These are phyloP conservation scores for Penicillium angulare DNA, from an alignment of 495 filamentous ascomycete species.

Conservation along the genomic window DNA sequence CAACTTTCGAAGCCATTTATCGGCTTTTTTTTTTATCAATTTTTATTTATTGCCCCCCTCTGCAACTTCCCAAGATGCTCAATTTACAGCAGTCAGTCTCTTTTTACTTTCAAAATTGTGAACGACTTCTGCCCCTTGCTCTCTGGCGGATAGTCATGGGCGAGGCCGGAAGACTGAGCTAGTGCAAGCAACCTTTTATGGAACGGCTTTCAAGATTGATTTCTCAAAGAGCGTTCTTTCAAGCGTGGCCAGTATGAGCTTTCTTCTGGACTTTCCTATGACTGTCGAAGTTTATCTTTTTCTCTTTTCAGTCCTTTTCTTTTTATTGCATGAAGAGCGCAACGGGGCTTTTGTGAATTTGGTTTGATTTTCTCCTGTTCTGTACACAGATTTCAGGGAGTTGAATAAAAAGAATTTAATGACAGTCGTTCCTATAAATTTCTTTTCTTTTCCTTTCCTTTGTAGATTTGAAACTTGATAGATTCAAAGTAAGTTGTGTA, in stretches of 20 bases:
- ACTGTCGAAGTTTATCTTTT: constrained; percentile 13
- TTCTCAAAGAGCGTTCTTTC: not conserved
- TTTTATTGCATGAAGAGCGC: constrained; percentile 39
- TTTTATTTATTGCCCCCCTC: constrained; percentile 11
- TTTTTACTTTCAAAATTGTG: constrained; percentile 20
- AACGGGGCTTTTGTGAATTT: constrained; percentile 25
- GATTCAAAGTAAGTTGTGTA: too few species aligned
- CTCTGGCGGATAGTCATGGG: constrained; percentile 25
- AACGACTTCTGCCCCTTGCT: constrained; percentile 20
- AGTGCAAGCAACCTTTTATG: too few species aligned
- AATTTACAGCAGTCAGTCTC: constrained; percentile 15
- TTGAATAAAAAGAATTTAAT: constrained; percentile 28
- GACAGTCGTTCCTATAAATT: constrained; percentile 9
- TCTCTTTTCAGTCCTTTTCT: constrained; percentile 23
- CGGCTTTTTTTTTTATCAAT: constrained; percentile 12
- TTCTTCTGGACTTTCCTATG: not conserved
- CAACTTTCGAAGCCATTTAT: constrained; percentile 21
- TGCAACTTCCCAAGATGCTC: constrained; percentile 9
- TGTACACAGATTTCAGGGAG: constrained; percentile 28
- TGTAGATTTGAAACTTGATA: too few species aligned
- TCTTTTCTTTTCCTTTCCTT: too few species aligned
- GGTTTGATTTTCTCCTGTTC: constrained; percentile 24
- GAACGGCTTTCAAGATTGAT: not conserved
- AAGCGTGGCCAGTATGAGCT: not conserved
- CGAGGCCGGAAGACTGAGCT: too few species aligned